These are phyloP conservation scores for Salvia hispanica DNA, from an alignment of 257 asterid genomes.

Conservation along the genomic window DNA sequence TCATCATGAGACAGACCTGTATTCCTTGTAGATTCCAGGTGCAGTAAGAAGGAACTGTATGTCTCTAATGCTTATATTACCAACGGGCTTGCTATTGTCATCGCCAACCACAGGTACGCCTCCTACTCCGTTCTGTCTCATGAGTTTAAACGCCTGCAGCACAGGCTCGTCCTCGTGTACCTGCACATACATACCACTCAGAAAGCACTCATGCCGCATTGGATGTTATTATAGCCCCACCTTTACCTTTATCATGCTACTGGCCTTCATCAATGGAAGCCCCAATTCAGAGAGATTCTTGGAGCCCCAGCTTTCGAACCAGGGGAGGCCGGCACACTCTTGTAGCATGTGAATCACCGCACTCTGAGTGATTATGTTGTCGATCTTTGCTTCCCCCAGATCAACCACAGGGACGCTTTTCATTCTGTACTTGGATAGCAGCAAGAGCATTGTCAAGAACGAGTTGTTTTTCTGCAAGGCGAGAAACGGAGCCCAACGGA, in stretches of 20 bases:
- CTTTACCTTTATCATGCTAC: conserved; percentile 66
- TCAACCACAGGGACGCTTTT: conserved; percentile 94
- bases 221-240: background rate
- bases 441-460: conserved; percentile 89
- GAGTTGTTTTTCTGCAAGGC: conserved; percentile 94
- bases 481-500: conserved; percentile 99
- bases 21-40: conserved; percentile 88
- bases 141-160: conserved; percentile 87
- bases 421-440: conserved; percentile 91
- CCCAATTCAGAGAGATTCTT: conserved; percentile 85
- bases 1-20: conserved; percentile 50
- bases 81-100: conserved; percentile 74
- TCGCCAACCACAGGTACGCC: conserved; percentile 84
- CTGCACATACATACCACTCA: conserved; percentile 34
- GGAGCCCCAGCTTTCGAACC: conserved; percentile 99
- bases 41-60: conserved; percentile 91
- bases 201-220: background rate
- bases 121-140: conserved; percentile 92
- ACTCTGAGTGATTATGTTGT: conserved; percentile 83
- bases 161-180: conserved; percentile 90
- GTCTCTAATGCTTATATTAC: conserved; percentile 95
- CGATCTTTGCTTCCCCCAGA: conserved; percentile 77
- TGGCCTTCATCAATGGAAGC: conserved; percentile 75
- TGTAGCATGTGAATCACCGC: conserved; percentile 97
- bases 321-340: conserved; percentile 94